These are phyloP conservation scores for Sporobolomyces phaffii DNA, from an alignment of 768 basidiomycete genomes.

Conservation along the genomic window DNA sequence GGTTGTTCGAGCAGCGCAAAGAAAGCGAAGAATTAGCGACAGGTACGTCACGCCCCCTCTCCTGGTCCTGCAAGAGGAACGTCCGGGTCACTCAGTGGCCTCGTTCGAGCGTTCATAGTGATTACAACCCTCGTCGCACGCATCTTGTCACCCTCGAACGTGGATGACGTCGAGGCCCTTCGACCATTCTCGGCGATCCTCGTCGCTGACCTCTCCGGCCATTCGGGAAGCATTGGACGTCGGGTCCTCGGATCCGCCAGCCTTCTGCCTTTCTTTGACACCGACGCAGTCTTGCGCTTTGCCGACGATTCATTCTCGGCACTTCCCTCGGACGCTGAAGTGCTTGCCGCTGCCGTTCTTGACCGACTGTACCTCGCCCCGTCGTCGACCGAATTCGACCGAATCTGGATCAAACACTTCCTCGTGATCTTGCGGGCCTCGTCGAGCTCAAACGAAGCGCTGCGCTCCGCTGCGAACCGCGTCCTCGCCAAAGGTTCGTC, in stretches of 20 bases:
- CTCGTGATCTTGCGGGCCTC: conserved; percentile 5
- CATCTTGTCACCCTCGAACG: background rate
- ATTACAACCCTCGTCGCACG: background rate
- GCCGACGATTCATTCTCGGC: background rate
- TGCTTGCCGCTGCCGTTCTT: conserved; percentile 11
- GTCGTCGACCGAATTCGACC: background rate
- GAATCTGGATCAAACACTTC: conserved; percentile 25
- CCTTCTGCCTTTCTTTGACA: no score
- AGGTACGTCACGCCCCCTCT: no score
- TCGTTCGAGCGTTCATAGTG: no score
- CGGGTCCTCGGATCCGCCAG: no score
- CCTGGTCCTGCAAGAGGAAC: no score
- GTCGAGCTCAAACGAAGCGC: background rate
- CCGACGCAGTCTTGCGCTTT: conserved; percentile 1
- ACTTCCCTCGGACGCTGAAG: background rate
- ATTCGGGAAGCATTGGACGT: no score
- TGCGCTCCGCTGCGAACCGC: background rate
- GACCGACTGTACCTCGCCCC: conserved; percentile 2
- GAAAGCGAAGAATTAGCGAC: background rate
- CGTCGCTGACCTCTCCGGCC: background rate
- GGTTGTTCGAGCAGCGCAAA: background rate
- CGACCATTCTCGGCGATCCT: background rate
- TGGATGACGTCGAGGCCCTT: background rate
- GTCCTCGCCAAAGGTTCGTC: conserved; percentile 20
- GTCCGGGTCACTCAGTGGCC: no score